phyloP scores from a whole-genome alignment of 164 flowering plant species.

The Magnolia officinalis region DNA sequence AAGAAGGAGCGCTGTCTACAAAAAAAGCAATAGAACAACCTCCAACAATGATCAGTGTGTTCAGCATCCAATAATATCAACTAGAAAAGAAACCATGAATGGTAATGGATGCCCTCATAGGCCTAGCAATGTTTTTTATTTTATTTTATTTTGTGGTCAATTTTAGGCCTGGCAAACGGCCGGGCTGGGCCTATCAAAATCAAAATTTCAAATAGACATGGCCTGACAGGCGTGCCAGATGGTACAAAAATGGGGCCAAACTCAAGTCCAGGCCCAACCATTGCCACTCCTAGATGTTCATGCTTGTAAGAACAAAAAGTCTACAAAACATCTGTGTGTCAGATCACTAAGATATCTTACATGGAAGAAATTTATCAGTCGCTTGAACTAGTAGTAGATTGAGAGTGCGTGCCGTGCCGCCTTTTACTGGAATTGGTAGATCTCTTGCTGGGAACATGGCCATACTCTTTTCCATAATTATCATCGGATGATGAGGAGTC shows the following conservation, averaged over 20 bases:
- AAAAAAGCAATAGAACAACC: neutral
- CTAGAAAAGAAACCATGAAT: neutral
- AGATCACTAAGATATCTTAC: neutral
- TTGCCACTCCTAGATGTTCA: too few species aligned
- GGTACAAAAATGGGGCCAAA: too few species aligned
- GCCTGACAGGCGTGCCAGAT: too few species aligned
- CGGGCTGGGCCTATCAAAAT: too few species aligned
- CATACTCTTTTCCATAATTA: neutral
- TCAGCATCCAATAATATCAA: neutral
- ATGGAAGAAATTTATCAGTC: neutral
- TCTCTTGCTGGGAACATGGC: conserved; percentile 2
- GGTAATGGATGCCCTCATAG: neutral
- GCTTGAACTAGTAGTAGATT: conserved; percentile 9
- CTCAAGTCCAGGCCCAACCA: too few species aligned
- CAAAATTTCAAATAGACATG: too few species aligned
- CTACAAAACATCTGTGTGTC: neutral
- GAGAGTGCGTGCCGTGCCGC: neutral
- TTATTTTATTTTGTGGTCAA: too few species aligned
- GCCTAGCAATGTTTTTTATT: too few species aligned
- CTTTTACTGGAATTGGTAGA: conserved; percentile 9
- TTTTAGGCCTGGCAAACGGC: too few species aligned
- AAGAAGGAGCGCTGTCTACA: conserved; percentile 5
- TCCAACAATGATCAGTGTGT: neutral
- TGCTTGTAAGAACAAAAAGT: neutral
- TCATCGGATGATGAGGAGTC: conserved; percentile 1